These are phyloP conservation scores for Thozetella sp. DNA, from an alignment of 495 filamentous ascomycete genomes.

Conservation along the genomic window DNA sequence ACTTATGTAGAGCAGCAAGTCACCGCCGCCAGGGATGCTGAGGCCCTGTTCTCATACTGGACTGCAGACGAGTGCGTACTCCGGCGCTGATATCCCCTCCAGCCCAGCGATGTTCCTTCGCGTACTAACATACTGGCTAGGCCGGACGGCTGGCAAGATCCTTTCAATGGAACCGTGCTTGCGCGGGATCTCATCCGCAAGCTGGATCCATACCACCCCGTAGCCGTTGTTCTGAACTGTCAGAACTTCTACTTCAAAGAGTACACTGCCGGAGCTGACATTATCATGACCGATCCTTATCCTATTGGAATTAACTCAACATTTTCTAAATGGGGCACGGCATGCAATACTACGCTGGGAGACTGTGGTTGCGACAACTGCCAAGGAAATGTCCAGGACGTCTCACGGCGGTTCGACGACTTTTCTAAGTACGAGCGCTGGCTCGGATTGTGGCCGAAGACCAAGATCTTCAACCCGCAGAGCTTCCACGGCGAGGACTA, in stretches of 20 bases:
- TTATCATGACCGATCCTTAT: constrained; percentile 69
- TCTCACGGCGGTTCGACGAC: constrained; percentile 53
- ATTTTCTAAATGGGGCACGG: constrained; percentile 51
- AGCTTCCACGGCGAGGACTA: constrained; percentile 65
- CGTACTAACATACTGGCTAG: constrained; percentile 16
- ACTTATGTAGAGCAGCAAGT: constrained; percentile 55
- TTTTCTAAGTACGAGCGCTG: constrained; percentile 43
- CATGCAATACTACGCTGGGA: constrained; percentile 67
- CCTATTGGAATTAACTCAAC: constrained; percentile 62
- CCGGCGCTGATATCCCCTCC: background rate
- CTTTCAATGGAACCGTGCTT: constrained; percentile 44
- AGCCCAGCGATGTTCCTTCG: background rate
- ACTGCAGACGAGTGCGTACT: constrained; percentile 58
- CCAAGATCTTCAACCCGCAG: constrained; percentile 64
- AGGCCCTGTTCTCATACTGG: constrained; percentile 66
- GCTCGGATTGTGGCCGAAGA: constrained; percentile 49
- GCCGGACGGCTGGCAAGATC: constrained; percentile 66
- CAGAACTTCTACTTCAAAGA: constrained; percentile 67
- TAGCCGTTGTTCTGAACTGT: constrained; percentile 69
- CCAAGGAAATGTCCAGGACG: constrained; percentile 54
- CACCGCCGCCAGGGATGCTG: constrained; percentile 46
- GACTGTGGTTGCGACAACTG: constrained; percentile 78
- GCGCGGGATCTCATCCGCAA: constrained; percentile 47
- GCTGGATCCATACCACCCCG: constrained; percentile 71
- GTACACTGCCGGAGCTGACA: constrained; percentile 63